Percentiles rank a stretch among this genome's conserved stretches.
Evolutionary conservation across 2,329 filamentous ascomycete species (phyloP).

Genomic region (Trichothecium roseum): DNA sequence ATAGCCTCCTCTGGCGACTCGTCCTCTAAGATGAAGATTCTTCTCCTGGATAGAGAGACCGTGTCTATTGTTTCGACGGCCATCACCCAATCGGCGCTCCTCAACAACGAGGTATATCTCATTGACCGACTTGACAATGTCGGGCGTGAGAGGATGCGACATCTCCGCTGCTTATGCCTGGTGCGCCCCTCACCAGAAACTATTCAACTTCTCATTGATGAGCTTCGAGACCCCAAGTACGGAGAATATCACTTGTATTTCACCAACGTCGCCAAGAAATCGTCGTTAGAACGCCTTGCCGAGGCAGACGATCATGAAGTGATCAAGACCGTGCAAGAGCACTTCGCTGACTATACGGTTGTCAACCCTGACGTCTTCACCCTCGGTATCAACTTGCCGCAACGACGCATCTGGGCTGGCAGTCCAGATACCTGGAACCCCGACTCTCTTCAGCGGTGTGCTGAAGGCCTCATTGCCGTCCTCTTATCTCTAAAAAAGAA

Average conservation of each 20-base stretch:
- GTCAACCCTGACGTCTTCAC: slow-evolving; percentile 92
- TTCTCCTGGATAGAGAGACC: slow-evolving; percentile 88
- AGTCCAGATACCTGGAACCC: slow-evolving; percentile 83
- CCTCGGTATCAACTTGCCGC: slow-evolving; percentile 61
- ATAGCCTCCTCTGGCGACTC: slow-evolving; percentile 64
- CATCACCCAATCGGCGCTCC: slow-evolving; percentile 85
- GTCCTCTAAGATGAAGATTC: slow-evolving; percentile 94
- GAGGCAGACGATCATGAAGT: slow-evolving; percentile 98
- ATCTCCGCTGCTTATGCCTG: slow-evolving; percentile 87
- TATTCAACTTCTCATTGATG: slow-evolving; percentile 88
- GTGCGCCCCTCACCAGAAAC: slow-evolving; percentile 86
- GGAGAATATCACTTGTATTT: slow-evolving; percentile 97
- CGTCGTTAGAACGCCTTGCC: slow-evolving; percentile 81
- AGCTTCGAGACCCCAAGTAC: slow-evolving; percentile 91
- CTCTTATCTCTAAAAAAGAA: slow-evolving; percentile 92
- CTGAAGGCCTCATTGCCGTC: slow-evolving; percentile 77
- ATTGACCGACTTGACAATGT: slow-evolving; percentile 91
- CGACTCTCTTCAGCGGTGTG: slow-evolving; percentile 75
- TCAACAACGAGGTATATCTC: slow-evolving; percentile 95
- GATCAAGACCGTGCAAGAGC: slow-evolving; percentile 85
- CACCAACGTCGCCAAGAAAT: slow-evolving; percentile 96
- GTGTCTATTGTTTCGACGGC: slow-evolving; percentile 90
- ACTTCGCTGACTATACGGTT: slow-evolving; percentile 92
- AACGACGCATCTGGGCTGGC: slow-evolving; percentile 69
- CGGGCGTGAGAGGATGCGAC: slow-evolving; percentile 92